phyloP scores from a whole-genome alignment of 495 filamentous ascomycete species.

The Amphirosellinia nigrospora region DNA sequence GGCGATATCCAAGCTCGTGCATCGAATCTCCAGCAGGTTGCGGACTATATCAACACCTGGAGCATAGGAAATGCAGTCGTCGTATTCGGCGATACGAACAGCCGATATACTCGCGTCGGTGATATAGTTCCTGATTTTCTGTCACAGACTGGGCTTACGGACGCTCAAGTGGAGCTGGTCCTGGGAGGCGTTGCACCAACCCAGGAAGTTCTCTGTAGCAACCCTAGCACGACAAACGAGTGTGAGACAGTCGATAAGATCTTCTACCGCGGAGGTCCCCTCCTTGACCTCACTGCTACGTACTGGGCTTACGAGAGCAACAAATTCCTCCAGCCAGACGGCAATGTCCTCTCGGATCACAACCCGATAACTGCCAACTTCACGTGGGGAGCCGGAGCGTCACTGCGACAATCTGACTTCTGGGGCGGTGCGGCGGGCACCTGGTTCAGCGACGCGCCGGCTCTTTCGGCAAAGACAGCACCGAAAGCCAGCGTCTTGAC shows the following conservation, averaged over 20 bases:
- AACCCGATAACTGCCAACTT: conserved; percentile 64
- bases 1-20: conserved; percentile 58
- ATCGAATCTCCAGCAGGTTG: conserved; percentile 61
- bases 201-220: conserved; percentile 49
- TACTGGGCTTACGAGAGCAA: conserved; percentile 56
- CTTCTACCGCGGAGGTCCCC: conserved; percentile 58
- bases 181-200: conserved; percentile 52
- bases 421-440: conserved; percentile 59
- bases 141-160: conserved; percentile 51
- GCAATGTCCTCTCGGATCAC: conserved; percentile 64
- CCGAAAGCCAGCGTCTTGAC: conserved; percentile 47
- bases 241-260: conserved; percentile 72
- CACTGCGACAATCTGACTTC: conserved; percentile 53
- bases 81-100: conserved; percentile 66
- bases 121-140: conserved; percentile 58
- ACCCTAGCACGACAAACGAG: conserved; percentile 51
- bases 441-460: conserved; percentile 62
- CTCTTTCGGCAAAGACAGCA: conserved; percentile 36
- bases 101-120: conserved; percentile 58
- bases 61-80: conserved; percentile 64
- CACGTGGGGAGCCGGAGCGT: conserved; percentile 51
- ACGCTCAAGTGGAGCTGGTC: conserved; percentile 61
- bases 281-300: conserved; percentile 50
- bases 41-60: conserved; percentile 57
- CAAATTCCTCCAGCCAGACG: conserved; percentile 58